Evolutionary conservation across 1,139 yeast species (phyloP).

Genomic region (Hansenula sp.): DNA sequence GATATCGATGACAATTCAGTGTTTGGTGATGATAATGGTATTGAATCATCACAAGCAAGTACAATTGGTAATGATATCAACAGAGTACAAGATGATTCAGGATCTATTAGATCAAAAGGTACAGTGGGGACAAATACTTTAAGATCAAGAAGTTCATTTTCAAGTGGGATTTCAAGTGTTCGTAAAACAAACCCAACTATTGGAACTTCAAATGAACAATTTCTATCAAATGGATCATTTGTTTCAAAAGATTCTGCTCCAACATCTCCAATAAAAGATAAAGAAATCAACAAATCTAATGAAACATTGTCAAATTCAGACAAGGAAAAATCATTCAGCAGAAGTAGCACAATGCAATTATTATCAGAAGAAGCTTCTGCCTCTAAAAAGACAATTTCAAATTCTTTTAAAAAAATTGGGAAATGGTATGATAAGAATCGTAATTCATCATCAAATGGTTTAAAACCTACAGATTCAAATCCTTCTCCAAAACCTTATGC

Average conservation of each 20-base stretch:
- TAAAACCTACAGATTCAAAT: not conserved
- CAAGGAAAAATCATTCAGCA: conserved; percentile 8
- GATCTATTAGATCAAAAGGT: conserved; percentile 12
- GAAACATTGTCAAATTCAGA: conserved; percentile 5
- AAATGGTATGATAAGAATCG: conserved; percentile 58
- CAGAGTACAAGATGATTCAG: conserved; percentile 2
- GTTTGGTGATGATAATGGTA: conserved; percentile 1
- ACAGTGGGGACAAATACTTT: not conserved
- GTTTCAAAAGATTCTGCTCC: conserved; percentile 10
- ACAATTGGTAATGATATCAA: conserved; percentile 4
- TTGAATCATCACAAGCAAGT: conserved; percentile 1
- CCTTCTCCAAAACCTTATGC: conserved; percentile 25
- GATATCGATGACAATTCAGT: conserved; percentile 1
- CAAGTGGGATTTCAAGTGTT: not conserved
- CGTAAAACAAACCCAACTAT: conserved; percentile 19
- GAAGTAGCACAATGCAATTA: conserved; percentile 15
- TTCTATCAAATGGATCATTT: conserved; percentile 22
- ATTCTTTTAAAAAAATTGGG: conserved; percentile 56
- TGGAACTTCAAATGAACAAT: conserved; percentile 22
- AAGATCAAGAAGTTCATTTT: conserved; percentile 5
- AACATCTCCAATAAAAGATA: not conserved
- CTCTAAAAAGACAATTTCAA: conserved; percentile 32
- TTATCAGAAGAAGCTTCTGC: conserved; percentile 24
- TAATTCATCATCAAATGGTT: not conserved
- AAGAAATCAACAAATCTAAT: not conserved